Evolutionary conservation across 352 stramenopile genomes (phyloP), one percentile per base, ranked within the genome.

Genomic region (Pythium folliculosum): DNA sequence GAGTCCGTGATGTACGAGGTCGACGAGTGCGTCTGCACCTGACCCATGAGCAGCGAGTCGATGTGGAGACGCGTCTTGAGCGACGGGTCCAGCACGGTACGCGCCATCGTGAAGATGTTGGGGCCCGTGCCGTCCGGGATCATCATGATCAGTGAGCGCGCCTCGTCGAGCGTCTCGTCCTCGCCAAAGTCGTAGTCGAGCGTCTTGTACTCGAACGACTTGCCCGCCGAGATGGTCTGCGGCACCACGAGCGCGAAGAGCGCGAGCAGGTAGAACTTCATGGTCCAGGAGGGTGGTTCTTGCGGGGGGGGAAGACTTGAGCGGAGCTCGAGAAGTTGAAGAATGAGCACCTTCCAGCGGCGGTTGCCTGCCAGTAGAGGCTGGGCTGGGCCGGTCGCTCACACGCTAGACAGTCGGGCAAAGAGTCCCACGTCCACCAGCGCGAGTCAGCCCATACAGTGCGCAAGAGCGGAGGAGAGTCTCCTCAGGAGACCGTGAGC

Each of bases 1-100:
- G 80, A 88, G 67, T 88, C 82, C 19, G 80, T 90, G 63, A 90
- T 84, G 63, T 83, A 86, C n/a, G 77, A 88, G 30, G 70, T 88
- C 45, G 80, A 82, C 56, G 78, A 90, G 62, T 86, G 71, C 0
- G 81, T 90, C 64, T 90, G 79, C 27, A 90, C 71, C 12, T 75
- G 82, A 37, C 77, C 81, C 73, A 78, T 79, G 49, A 84, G 32
- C 61, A 84, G 72, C 43, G 77, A 72, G 56, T 90, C 81, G 30
- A 90, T 81, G 70, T 90, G 81, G 12, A 90, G 69, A 25, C 78
- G 76, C 38, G 75, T 84, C 63, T 86, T 73, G 23, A 88, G 52
- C 43, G 60, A 77, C 37, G 81, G 79, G 53, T 90, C 81, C 5
- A 82, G 65, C 58, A 90, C 76, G 1, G 79, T 86, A 47, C 81